Evolutionary conservation across 2,329 filamentous ascomycete species (phyloP).

Genomic region (Mycocentrospora acerina): DNA sequence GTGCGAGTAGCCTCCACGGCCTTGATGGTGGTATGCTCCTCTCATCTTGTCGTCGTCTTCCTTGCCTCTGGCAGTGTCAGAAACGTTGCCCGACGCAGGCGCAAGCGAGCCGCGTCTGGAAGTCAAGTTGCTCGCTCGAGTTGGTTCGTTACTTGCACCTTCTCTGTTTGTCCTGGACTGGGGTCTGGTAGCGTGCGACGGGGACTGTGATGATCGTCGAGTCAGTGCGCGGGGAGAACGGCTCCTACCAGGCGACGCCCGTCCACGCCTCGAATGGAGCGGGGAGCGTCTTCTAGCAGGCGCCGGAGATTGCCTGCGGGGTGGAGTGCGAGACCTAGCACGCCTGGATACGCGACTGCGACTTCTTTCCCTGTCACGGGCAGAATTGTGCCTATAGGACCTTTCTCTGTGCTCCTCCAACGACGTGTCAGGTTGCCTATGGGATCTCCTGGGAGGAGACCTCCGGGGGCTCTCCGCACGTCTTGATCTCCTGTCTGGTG

Average conservation of each 20-base stretch:
- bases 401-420: constrained; percentile 24
- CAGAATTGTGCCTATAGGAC: constrained; percentile 15
- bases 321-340: constrained; percentile 36
- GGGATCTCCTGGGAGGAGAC: constrained; percentile 33
- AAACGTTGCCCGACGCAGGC: constrained; percentile 31
- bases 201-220: constrained; percentile 34
- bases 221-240: constrained; percentile 26
- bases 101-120: constrained; percentile 32
- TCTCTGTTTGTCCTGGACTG: constrained; percentile 21
- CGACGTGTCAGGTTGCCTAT: constrained; percentile 26
- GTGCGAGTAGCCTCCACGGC: constrained; percentile 53
- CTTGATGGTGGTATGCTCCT: constrained; percentile 37
- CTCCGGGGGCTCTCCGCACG: constrained; percentile 30
- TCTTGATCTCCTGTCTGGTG: constrained; percentile 32
- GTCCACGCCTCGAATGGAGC: constrained; percentile 17
- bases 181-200: constrained; percentile 17
- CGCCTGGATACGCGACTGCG: constrained; percentile 28
- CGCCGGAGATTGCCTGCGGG: constrained; percentile 29
- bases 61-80: constrained; percentile 31
- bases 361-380: constrained; percentile 25
- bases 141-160: constrained; percentile 11
- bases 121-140: constrained; percentile 11
- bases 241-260: constrained; percentile 19
- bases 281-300: constrained; percentile 28
- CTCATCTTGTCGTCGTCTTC: constrained; percentile 38